These are phyloP conservation scores for Stemphylium lycopersici DNA, from an alignment of 2,329 filamentous ascomycete genomes.

Conservation along the genomic window DNA sequence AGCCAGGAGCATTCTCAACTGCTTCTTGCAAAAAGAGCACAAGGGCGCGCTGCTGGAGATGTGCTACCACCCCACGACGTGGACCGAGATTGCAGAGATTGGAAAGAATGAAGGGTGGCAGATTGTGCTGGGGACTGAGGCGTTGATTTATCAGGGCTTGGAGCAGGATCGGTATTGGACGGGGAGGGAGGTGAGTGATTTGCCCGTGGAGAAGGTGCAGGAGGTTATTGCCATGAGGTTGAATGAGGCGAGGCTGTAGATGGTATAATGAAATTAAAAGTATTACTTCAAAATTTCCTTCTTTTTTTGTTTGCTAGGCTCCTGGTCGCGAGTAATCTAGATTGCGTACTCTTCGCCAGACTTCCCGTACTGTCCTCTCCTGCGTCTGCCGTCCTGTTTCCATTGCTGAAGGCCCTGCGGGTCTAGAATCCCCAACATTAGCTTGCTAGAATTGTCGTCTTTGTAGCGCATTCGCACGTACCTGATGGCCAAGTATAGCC, in stretches of 20 bases:
- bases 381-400: conserved; percentile 72
- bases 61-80: conserved; percentile 77
- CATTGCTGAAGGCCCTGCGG: conserved; percentile 65
- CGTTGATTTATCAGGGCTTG: conserved; percentile 77
- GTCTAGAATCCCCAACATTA: conserved; percentile 51
- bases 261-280: background rate
- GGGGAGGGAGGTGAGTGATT: conserved; percentile 61
- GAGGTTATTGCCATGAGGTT: conserved; percentile 53
- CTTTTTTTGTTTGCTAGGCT: conserved; percentile 28
- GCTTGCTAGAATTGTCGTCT: background rate
- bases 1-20: conserved; percentile 63
- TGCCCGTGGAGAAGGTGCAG: conserved; percentile 67
- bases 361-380: conserved; percentile 72
- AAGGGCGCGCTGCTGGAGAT: conserved; percentile 79
- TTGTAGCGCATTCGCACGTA: conserved; percentile 36
- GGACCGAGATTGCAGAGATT: conserved; percentile 68
- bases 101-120: conserved; percentile 70
- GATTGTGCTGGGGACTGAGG: conserved; percentile 77
- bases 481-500: conserved; percentile 74
- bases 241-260: conserved; percentile 33
- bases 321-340: conserved; percentile 73
- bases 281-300: background rate
- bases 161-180: conserved; percentile 72
- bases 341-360: conserved; percentile 71
- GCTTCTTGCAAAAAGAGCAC: conserved; percentile 55